Conservation (phyloP, 306 rosid genomes). For the Dalbergia cultrata region DNA sequence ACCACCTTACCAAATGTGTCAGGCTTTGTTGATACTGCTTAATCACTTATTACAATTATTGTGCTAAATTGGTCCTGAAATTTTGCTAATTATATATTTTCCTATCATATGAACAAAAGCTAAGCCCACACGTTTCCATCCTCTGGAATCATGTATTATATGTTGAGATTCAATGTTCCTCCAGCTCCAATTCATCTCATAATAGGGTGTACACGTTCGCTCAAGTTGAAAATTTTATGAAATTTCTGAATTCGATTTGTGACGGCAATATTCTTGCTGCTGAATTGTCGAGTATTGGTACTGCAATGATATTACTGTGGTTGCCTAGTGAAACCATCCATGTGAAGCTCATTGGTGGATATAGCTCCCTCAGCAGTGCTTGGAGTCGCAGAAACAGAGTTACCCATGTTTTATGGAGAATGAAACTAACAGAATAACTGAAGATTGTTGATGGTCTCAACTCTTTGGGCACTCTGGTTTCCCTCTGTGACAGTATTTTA, state of each 20-base stretch:
- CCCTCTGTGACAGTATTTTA: too few species aligned
- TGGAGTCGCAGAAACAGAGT: neutral
- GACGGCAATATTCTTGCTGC: neutral
- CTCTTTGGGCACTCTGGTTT: too few species aligned
- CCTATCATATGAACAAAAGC: neutral
- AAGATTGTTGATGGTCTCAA: too few species aligned
- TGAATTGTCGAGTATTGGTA: neutral
- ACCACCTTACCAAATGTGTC: too few species aligned
- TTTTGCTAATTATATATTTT: neutral
- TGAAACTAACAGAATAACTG: neutral
- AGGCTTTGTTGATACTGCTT: too few species aligned
- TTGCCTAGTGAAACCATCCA: neutral
- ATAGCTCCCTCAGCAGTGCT: neutral
- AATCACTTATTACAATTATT: neutral
- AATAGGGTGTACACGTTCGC: neutral
- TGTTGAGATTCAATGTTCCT: neutral
- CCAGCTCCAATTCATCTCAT: neutral
- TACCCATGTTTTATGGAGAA: constrained; percentile 10
- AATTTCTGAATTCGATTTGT: neutral
- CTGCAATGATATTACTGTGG: neutral
- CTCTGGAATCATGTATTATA: neutral
- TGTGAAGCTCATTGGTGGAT: neutral
- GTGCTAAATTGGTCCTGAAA: neutral
- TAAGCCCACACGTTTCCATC: neutral
- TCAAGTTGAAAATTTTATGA: neutral